Evolutionary conservation across 768 basidiomycete genomes (phyloP).

Genomic region (Lactarius pseudohatsudake): DNA sequence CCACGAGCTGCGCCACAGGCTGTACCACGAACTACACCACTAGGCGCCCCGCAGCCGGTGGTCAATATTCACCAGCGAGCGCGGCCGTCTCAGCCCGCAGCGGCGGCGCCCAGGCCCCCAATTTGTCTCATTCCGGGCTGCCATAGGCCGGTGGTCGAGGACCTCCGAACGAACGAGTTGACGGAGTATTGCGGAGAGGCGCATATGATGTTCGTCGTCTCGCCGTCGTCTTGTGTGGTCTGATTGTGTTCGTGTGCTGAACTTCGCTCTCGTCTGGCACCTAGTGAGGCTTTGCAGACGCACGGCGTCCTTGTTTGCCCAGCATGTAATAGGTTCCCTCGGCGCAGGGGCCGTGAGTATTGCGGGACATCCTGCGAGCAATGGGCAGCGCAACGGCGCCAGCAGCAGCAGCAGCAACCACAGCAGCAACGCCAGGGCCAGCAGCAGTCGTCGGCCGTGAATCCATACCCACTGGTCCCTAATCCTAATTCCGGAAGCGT

Average conservation of each 20-base stretch:
- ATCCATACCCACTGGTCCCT: background rate
- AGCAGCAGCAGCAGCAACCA: background rate
- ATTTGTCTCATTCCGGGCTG: constrained; percentile 9
- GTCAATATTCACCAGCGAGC: background rate
- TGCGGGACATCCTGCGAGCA: constrained; percentile 17
- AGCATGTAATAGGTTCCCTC: constrained; percentile 14
- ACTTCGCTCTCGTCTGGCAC: background rate
- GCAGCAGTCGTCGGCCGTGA: background rate
- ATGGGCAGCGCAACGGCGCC: constrained; percentile 3
- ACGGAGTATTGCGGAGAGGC: constrained; percentile 14
- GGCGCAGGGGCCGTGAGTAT: constrained; percentile 6
- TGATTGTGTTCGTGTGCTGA: background rate
- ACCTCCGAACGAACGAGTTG: background rate
- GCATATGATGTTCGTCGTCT: constrained; percentile 17
- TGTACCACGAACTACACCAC: background rate
- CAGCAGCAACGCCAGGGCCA: background rate
- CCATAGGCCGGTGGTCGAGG: background rate
- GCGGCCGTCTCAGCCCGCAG: background rate
- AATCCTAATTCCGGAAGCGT: background rate
- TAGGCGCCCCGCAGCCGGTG: background rate
- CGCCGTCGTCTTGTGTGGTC: background rate
- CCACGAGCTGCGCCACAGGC: background rate
- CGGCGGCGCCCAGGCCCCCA: background rate
- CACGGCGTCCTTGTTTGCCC: constrained; percentile 8
- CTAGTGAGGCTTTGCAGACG: constrained; percentile 10